Evolutionary conservation across 1,284 basidiomycete species (phyloP).

Genomic region (Cystobasidium slooffiae): DNA sequence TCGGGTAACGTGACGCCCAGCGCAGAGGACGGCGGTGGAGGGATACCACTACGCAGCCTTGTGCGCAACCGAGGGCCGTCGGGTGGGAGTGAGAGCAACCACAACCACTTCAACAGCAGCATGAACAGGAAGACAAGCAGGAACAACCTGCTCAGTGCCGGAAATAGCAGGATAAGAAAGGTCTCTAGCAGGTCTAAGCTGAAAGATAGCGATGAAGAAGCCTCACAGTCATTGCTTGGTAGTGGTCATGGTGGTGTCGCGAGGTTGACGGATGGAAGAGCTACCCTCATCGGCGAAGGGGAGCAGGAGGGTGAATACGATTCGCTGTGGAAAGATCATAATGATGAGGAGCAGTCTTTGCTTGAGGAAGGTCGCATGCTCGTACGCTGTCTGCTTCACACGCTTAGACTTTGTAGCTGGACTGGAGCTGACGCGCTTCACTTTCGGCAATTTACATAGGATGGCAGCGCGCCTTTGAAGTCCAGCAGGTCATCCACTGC

Average conservation of each 20-base stretch:
- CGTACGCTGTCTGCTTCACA: conserved; percentile 45
- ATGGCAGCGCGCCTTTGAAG: conserved; percentile 6
- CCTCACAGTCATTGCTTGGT: conserved; percentile 17
- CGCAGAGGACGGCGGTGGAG: conserved; percentile 7
- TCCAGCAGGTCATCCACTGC: conserved; percentile 10
- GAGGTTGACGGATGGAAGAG: conserved; percentile 15
- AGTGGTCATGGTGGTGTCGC: background rate
- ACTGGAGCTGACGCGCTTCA: conserved; percentile 10
- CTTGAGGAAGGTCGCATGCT: conserved; percentile 42
- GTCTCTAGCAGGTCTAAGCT: conserved; percentile 30
- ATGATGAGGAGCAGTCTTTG: conserved; percentile 49
- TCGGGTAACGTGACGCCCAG: conserved; percentile 7
- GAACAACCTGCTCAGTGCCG: conserved; percentile 9
- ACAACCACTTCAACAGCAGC: background rate
- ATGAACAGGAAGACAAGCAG: conserved; percentile 27
- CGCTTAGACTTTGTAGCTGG: conserved; percentile 18
- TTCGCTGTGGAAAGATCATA: conserved; percentile 48
- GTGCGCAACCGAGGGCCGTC: background rate
- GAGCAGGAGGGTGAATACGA: conserved; percentile 45
- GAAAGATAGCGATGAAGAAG: conserved; percentile 42
- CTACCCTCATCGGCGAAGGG: conserved; percentile 9
- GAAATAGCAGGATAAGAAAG: conserved; percentile 28
- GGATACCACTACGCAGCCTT: conserved; percentile 33
- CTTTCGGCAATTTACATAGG: background rate
- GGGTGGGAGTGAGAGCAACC: conserved; percentile 9